Evolutionary conservation across 441 rosid genomes (phyloP), one percentile per base, ranked within the genome.

Genomic region (Euphorbia corollata): DNA sequence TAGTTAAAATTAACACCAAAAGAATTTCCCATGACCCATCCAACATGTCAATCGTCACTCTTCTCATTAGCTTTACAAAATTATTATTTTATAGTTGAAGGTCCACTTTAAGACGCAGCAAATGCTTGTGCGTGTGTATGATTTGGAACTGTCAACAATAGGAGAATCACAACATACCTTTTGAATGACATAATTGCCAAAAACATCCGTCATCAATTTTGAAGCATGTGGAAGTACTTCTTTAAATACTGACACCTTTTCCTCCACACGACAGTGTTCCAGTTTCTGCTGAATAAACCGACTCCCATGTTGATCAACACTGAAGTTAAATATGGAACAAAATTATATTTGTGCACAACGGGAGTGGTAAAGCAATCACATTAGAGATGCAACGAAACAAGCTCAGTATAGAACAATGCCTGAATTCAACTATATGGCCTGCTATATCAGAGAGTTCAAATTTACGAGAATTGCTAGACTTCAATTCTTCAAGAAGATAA

Each of bases 291-390:
- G 95, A 78, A 84, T 88, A 79, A 86, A 88, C 65, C 95, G 77
- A 75, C 95, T 88, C 65, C 95, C 91, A 41, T 88, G 89, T 74
- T 86, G 95, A 82, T 88, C 95, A 66, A 84, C 79, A 75, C 95
- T 88, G 85, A 69, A 78, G 64, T 55, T 48, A 59, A 72, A 74
- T 11, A 45, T 45, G 68, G n/a, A 59, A 59, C 15, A 59, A 47
- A 4, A 59, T 68, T 47, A 68, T 19, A 20, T 50, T 5, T n/a
- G 18, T 59, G 54, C 12, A 48, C 6, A 20, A n/a, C 18, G 57
- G 58, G 23, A 43, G 43, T 27, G 32, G 5, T n/a, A 65, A 73
- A 71, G 55, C 36, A 71, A 50, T 50, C 57, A 67, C 59, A 74
- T 54, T 51, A 51, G 50, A 59, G 48, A 68, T 23, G 41, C 43